Evolutionary conservation across 202 grass and related monocot genomes (phyloP), one percentile per base, ranked within the genome.

Genomic region (Tripidium arundinaceum): DNA sequence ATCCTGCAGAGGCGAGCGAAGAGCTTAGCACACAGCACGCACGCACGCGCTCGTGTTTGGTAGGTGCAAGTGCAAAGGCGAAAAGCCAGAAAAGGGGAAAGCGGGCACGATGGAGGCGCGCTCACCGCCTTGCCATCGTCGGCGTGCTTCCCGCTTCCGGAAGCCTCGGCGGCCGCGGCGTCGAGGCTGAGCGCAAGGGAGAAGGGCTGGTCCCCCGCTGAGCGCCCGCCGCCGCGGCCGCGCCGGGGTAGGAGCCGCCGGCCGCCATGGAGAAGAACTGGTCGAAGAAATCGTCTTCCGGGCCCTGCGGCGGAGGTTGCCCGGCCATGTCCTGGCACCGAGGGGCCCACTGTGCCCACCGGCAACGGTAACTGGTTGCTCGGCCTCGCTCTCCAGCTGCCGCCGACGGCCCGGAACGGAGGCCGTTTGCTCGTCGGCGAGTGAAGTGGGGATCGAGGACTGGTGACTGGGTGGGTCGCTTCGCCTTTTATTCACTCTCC

Each of bases 181-280:
- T 99, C 97, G 54, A 99, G 87, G 73, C 97, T 99, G 49, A 99
- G 88, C 12, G 87, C 92, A 10, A 99, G 90, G 11, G 97, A 94
- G 78, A 99, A 99, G 67, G 90, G 83, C 78, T 87, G 87, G 49
- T 84, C 80, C 28, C 79, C 83, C 11, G 74, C 46, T 45, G 58
- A 24, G 64, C 83, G 75, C 27, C 79, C 80, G 67, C 37, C 91
- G 28, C 68, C 11, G 49, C 13, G 13, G 77, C 68, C n/a, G 87
- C 70, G 36, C 70, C 54, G 12, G 77, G 78, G 68, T 76, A 79
- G 24, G 88, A 90, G 36, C 42, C 40, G 29, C 66, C 76, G 27
- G 79, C 80, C 46, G 81, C 78, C 46, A 92, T 85, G 43, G 90
- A 88, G 66, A 99, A 84, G 87, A 99, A 90, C 83, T 99, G 92